Conservation (phyloP, 208 protist species). For the Tritrichomonas foetus region DNA sequence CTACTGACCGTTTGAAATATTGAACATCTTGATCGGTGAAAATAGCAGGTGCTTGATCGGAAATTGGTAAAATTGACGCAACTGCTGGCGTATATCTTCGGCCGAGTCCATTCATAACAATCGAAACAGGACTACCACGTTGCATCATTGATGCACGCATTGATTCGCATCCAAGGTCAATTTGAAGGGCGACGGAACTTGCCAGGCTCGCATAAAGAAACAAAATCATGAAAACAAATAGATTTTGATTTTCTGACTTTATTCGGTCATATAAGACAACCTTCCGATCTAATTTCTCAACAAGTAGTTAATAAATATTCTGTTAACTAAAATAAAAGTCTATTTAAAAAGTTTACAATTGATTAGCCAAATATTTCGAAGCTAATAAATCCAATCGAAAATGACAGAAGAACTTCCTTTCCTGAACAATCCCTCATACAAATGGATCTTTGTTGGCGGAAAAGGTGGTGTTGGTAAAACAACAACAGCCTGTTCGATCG, state of each 20-base stretch:
- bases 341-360: no score
- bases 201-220: background rate
- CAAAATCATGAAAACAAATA: background rate
- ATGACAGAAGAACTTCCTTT: background rate
- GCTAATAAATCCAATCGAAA: no score
- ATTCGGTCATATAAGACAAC: no score
- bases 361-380: no score
- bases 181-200: background rate
- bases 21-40: background rate
- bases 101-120: background rate
- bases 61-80: background rate
- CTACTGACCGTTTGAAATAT: background rate
- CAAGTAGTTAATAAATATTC: no score
- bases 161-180: background rate
- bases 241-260: no score
- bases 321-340: no score
- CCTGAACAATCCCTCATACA: constrained; percentile 2
- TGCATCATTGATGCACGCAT: background rate
- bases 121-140: background rate
- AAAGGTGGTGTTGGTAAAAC: constrained; percentile 46
- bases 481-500: constrained; percentile 34
- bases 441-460: constrained; percentile 46
- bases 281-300: no score
- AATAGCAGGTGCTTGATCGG: background rate
- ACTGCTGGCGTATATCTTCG: constrained; percentile 3